Evolutionary conservation across 257 asterid genomes (phyloP), one percentile per base, ranked within the genome.

Genomic region (Prunella vulgaris): DNA sequence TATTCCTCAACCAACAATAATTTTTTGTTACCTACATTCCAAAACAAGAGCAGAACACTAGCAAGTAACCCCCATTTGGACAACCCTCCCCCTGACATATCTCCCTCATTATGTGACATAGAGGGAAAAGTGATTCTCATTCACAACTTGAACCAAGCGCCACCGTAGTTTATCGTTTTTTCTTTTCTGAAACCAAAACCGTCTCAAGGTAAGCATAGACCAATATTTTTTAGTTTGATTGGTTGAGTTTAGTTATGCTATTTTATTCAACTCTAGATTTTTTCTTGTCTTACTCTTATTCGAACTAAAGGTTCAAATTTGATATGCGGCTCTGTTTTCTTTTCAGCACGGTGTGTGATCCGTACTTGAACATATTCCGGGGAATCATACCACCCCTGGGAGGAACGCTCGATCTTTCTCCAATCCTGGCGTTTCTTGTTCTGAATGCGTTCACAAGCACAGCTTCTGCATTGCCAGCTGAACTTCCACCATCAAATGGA

Each of bases 301-400:
- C 48, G n/a, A 3, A 38, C 48, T 38, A 10, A 38, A 2, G 15
- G 18, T 18, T 42, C 6, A 38, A 42, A 4, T 3, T 14, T 42
- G 51, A 42, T 42, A 49, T 17, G 3, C 3, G 56, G 3, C 57
- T 52, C n/a, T 38, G 21, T 52, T 52, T 52, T 18, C 6, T 52
- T 51, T 52, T 73, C 96, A 93, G 96, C 86, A 90, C 99, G 15
- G 22, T 93, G 69, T 93, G 99, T 22, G 97, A 93, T 66, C 99
- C 99, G 7, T 93, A 93, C 84, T 77, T 90, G 95, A 90, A 93
- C 84, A 82, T 93, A 80, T 90, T 93, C 85, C 93, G 97, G 0
- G 97, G 98, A 63, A 64, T 93, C 73, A 90, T 93, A 70, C 96
- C 98, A 53, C 98, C 99, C 33, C 91, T 90, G 17, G 99, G 99